These are phyloP conservation scores for Wickerhamiella nectarea DNA, from an alignment of 805 yeast genomes.

Conservation along the genomic window DNA sequence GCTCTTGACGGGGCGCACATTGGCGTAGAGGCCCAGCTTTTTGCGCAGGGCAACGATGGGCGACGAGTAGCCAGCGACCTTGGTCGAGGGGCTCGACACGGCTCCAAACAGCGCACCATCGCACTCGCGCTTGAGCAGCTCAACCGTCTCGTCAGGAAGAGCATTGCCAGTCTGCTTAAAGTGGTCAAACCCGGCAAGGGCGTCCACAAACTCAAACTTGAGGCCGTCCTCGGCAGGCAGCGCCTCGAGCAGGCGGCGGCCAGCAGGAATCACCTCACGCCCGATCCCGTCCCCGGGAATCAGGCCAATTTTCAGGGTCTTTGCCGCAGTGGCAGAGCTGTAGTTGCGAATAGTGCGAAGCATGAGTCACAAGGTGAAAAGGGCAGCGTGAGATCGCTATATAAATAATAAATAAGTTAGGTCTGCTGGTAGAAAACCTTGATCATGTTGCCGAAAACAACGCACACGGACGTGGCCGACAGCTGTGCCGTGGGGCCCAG, in stretches of 20 bases:
- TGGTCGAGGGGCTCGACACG: conserved; percentile 81
- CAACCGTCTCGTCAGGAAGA: conserved; percentile 83
- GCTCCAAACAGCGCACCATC: conserved; percentile 98
- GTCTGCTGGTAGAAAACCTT: conserved; percentile 40
- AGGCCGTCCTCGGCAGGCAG: conserved; percentile 54
- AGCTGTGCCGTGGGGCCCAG: conserved; percentile 53
- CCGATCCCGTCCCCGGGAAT: conserved; percentile 99
- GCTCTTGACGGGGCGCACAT: conserved; percentile 93
- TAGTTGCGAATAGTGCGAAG: conserved; percentile 9
- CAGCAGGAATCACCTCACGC: conserved; percentile 95
- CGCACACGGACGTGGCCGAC: conserved; percentile 66
- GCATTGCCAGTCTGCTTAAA: conserved; percentile 94
- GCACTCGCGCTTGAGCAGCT: conserved; percentile 60
- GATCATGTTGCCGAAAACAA: conserved; percentile 60
- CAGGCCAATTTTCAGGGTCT: conserved; percentile 35
- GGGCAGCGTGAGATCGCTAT: neutral
- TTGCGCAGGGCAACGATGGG: conserved; percentile 98
- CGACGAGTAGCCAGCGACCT: conserved; percentile 93
- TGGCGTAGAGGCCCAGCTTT: conserved; percentile 87
- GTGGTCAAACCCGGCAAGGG: conserved; percentile 89
- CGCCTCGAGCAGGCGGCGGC: conserved; percentile 71
- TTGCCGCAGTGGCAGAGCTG: conserved; percentile 4
- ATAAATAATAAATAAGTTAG: conserved; percentile 4
- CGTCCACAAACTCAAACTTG: conserved; percentile 70
- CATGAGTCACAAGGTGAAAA: conserved; percentile 1